These are phyloP conservation scores for Volvox carteri DNA, from an alignment of 163 green algal species.

Conservation along the genomic window DNA sequence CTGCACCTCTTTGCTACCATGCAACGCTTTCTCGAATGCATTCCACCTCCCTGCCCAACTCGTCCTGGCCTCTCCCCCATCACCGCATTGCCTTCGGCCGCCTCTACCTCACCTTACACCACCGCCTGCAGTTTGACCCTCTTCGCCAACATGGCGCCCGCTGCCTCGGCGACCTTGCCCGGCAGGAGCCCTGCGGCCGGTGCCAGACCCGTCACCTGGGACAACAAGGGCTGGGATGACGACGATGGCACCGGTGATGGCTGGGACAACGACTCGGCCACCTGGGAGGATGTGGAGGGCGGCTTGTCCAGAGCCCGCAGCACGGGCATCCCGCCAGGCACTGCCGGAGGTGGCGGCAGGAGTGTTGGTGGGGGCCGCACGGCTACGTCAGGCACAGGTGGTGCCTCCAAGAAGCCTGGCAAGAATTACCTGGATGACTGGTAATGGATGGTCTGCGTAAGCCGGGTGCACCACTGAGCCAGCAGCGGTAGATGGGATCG, in stretches of 20 bases:
- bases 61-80: too few relatives aligned
- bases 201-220: background rate
- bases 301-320: background rate
- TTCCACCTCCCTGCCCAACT: too few relatives aligned
- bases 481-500: background rate
- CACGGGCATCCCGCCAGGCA: background rate
- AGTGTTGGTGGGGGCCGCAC: background rate
- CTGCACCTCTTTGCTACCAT: too few relatives aligned
- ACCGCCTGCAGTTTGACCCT: conserved; percentile 21
- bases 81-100: too few relatives aligned
- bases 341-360: background rate
- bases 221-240: conserved; percentile 36
- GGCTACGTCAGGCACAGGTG: background rate
- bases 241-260: conserved; percentile 34
- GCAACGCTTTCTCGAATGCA: too few relatives aligned
- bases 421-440: conserved; percentile 55
- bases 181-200: background rate
- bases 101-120: background rate
- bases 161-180: background rate
- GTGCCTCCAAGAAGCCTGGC: conserved; percentile 14
- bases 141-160: conserved; percentile 20
- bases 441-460: too few relatives aligned
- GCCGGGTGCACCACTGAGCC: background rate
- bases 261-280: conserved; percentile 52
- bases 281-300: conserved; percentile 52